A percentile compares a stretch with the other conserved stretches of the same genome.
Evolutionary conservation across 345 rosid species (phyloP).

Genomic region (Eucalyptus microcorys): DNA sequence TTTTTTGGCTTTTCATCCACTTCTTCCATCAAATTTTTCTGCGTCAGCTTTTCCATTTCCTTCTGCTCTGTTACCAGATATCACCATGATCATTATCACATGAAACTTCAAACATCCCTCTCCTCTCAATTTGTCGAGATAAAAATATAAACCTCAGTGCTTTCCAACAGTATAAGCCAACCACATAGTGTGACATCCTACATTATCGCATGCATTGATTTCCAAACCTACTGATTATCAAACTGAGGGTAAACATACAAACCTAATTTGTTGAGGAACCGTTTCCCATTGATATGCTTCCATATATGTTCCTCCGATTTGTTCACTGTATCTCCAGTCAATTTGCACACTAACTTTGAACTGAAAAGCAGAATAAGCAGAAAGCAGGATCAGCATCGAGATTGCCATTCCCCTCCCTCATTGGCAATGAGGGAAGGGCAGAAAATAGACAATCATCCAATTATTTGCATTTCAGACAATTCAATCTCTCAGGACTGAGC

Average conservation of each 20-base stretch:
- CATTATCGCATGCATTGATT: background rate
- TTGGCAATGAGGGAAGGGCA: background rate
- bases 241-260: background rate
- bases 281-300: slow-evolving; percentile 79
- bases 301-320: slow-evolving; percentile 87
- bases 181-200: background rate
- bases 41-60: slow-evolving; percentile 25
- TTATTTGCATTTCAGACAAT: background rate
- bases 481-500: background rate
- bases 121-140: background rate
- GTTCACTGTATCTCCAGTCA: slow-evolving; percentile 79
- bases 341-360: slow-evolving; percentile 72
- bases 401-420: background rate
- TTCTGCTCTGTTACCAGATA: slow-evolving; percentile 43
- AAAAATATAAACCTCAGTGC: background rate
- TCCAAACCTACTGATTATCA: background rate
- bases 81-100: background rate
- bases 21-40: slow-evolving; percentile 6
- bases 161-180: background rate
- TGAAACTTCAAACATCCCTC: background rate
- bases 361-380: slow-evolving; percentile 18
- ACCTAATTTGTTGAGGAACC: slow-evolving; percentile 87
- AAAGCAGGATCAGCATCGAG: background rate
- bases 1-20: slow-evolving; percentile 1
- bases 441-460: background rate